Conservation (phyloP, 306 rosid genomes). For the Cucumis cinereus region DNA sequence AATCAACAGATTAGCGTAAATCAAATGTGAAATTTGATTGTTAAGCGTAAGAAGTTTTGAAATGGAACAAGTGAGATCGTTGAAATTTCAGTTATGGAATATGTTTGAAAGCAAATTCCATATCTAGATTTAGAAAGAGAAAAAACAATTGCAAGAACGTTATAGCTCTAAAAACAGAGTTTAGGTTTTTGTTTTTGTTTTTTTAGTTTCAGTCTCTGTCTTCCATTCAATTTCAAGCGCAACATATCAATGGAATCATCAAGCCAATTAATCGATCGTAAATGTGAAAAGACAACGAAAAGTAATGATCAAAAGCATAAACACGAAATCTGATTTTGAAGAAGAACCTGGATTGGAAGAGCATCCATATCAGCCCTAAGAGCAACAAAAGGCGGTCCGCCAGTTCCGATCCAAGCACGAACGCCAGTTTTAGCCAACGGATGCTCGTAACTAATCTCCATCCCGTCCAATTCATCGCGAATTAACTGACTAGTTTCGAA, state of each 20-base stretch:
- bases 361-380: slow-evolving; percentile 98
- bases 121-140: neutral
- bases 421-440: slow-evolving; percentile 77
- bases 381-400: slow-evolving; percentile 81
- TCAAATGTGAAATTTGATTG: too few relatives aligned
- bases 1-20: neutral
- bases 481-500: slow-evolving; percentile 61
- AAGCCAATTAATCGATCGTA: neutral
- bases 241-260: neutral
- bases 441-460: slow-evolving; percentile 50
- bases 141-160: neutral
- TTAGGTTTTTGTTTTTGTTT: neutral
- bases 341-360: slow-evolving; percentile 85
- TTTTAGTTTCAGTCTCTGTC: neutral
- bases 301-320: neutral
- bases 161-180: neutral
- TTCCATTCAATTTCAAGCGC: neutral
- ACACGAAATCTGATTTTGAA: neutral
- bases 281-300: neutral
- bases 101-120: neutral
- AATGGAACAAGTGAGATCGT: neutral
- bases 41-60: neutral
- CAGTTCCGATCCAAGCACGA: slow-evolving; percentile 86
- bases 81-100: neutral
- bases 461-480: slow-evolving; percentile 58